Percentiles rank a stretch among this genome's conserved stretches.
Conservation (phyloP, 2,329 filamentous ascomycete species). For the Aureobasidium sp. region DNA sequence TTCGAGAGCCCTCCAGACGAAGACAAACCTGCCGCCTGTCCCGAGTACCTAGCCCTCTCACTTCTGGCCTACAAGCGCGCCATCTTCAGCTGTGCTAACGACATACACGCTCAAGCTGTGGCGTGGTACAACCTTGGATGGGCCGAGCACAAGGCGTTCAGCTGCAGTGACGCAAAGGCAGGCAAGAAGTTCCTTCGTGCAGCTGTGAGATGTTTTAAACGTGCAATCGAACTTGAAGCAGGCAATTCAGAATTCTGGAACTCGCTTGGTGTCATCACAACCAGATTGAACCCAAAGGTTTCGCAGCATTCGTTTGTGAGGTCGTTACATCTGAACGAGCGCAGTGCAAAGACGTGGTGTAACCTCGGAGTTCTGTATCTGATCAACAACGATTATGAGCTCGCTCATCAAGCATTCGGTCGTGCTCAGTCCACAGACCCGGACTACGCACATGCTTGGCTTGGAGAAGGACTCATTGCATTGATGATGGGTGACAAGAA, state of each 20-base stretch:
- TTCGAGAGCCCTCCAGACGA: not conserved
- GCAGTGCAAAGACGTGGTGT: conserved; percentile 78
- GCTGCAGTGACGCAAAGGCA: conserved; percentile 51
- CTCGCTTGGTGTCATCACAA: conserved; percentile 83
- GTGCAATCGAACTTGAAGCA: conserved; percentile 89
- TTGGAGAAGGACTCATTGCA: conserved; percentile 84
- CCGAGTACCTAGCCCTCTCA: conserved; percentile 12
- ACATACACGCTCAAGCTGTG: conserved; percentile 85
- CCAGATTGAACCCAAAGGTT: conserved; percentile 74
- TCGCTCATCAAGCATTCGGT: conserved; percentile 88
- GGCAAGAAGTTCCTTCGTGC: conserved; percentile 65
- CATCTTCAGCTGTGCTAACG: conserved; percentile 62
- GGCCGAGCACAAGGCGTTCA: conserved; percentile 78
- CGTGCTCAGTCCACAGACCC: conserved; percentile 90
- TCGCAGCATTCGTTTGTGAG: conserved; percentile 90
- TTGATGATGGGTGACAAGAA: conserved; percentile 64
- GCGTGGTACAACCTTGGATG: conserved; percentile 96
- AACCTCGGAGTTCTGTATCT: conserved; percentile 85
- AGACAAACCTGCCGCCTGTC: not conserved
- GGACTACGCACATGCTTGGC: conserved; percentile 87
- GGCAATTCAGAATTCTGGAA: conserved; percentile 98
- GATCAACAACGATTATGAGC: conserved; percentile 70
- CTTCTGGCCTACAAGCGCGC: conserved; percentile 82
- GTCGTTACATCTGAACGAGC: conserved; percentile 85
- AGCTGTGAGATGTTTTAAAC: conserved; percentile 84